A percentile compares a stretch with the other conserved stretches of the same genome.
Evolutionary conservation across 169 alveolate genomes (phyloP).

Genomic region (Toxoplasma gondii): DNA sequence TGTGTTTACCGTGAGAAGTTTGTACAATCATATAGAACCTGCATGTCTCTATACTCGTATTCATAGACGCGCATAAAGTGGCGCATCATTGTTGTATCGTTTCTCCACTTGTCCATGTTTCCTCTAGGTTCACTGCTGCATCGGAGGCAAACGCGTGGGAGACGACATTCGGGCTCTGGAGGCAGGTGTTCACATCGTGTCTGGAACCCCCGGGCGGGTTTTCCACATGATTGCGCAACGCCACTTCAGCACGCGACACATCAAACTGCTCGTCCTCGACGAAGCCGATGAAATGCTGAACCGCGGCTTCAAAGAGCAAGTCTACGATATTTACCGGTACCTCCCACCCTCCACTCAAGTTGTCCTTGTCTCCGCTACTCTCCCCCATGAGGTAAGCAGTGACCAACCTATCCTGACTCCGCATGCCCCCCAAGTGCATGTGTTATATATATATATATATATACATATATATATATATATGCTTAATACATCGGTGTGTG

Average conservation of each 20-base stretch:
- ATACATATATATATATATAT: not conserved
- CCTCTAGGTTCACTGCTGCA: constrained; percentile 90
- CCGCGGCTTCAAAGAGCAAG: constrained; percentile 97
- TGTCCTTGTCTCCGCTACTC: constrained; percentile 98
- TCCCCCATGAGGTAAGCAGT: constrained; percentile 94
- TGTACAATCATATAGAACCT: no score
- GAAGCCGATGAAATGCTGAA: constrained; percentile 99
- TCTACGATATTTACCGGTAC: constrained; percentile 96
- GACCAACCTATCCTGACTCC: not conserved
- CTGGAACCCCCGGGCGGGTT: constrained; percentile 99
- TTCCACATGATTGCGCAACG: constrained; percentile 97
- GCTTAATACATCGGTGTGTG: not conserved
- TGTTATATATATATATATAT: no score
- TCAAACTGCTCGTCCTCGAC: constrained; percentile 96
- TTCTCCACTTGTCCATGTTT: not conserved
- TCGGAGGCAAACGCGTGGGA: constrained; percentile 96
- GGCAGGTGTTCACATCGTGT: constrained; percentile 97
- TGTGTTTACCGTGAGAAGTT: not conserved
- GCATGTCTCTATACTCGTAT: not conserved
- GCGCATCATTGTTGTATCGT: not conserved
- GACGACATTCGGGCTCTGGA: constrained; percentile 97
- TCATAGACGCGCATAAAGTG: not conserved
- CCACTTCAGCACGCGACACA: constrained; percentile 92
- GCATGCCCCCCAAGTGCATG: not conserved
- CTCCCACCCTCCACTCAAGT: constrained; percentile 96